These are phyloP conservation scores for Sphagnum fallax DNA, from an alignment of 228 moss, liverwort and hornwort species.

Conservation along the genomic window DNA sequence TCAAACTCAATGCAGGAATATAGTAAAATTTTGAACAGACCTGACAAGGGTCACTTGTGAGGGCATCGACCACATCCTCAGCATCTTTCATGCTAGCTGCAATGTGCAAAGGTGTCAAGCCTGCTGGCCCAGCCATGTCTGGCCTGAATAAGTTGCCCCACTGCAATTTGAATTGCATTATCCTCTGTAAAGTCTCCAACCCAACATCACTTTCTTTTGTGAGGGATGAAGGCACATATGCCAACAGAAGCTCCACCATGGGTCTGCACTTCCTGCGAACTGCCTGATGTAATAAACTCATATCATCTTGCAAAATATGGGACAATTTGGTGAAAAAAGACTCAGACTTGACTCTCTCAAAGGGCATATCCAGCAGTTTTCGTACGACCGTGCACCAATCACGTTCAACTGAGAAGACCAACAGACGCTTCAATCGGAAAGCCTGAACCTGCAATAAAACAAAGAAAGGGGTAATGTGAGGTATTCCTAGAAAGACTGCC, in stretches of 20 bases:
- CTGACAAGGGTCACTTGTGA: constrained; percentile 77
- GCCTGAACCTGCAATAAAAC: constrained; percentile 7
- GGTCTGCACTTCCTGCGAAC: constrained; percentile 52
- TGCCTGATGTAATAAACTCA: constrained; percentile 73
- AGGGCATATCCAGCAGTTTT: constrained; percentile 65
- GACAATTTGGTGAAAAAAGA: constrained; percentile 26
- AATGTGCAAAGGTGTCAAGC: constrained; percentile 72
- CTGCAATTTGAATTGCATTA: constrained; percentile 27
- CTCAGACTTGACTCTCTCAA: constrained; percentile 33
- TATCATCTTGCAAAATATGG: constrained; percentile 40
- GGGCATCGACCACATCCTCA: constrained; percentile 67
- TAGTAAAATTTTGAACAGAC: constrained; percentile 15
- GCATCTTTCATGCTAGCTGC: constrained; percentile 70
- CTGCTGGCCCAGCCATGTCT: constrained; percentile 69
- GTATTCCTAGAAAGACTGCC: not conserved
- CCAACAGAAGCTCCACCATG: constrained; percentile 70
- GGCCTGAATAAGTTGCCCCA: constrained; percentile 61
- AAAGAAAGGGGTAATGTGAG: not conserved
- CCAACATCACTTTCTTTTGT: constrained; percentile 16
- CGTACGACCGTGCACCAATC: constrained; percentile 78
- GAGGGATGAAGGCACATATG: constrained; percentile 44
- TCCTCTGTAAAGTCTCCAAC: constrained; percentile 15
- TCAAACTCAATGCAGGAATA: too few species aligned
- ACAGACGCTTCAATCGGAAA: constrained; percentile 42
- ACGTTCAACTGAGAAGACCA: constrained; percentile 66